phyloP scores from a whole-genome alignment of 78 protist species.

The Dictyostelium citrinum region DNA sequence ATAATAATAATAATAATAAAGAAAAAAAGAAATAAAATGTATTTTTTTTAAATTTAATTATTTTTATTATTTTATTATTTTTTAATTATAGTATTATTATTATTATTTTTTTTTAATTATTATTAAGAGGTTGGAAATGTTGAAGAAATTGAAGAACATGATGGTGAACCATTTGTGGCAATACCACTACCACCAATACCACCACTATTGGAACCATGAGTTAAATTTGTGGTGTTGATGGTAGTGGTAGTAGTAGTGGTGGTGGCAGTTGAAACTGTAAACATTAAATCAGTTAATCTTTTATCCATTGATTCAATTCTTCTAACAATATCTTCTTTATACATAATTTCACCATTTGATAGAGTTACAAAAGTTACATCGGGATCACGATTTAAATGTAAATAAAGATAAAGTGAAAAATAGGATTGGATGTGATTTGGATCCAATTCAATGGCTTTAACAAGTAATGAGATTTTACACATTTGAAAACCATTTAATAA shows the following conservation, averaged over 20 bases:
- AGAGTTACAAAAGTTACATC: not conserved
- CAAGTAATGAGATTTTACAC: not conserved
- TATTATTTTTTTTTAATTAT: not conserved
- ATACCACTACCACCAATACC: too few relatives aligned
- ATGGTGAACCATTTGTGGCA: not conserved
- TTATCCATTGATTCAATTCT: constrained; percentile 7
- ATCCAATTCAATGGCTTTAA: not conserved
- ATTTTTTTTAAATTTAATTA: not conserved
- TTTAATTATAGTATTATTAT: not conserved
- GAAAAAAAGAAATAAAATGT: not conserved
- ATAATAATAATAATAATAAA: not conserved
- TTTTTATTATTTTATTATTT: too few relatives aligned
- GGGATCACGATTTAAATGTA: not conserved
- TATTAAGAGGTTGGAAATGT: not conserved
- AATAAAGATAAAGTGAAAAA: not conserved
- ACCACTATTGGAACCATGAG: too few relatives aligned
- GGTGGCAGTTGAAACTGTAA: not conserved
- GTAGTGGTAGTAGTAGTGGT: too few relatives aligned
- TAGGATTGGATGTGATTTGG: not conserved
- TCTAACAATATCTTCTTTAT: not conserved
- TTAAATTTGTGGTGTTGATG: too few relatives aligned
- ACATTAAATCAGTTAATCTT: not conserved
- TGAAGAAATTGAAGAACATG: not conserved
- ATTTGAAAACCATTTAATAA: not conserved
- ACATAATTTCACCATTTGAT: not conserved